Evolutionary conservation across 176 grass and related monocot genomes (phyloP), one percentile per base, ranked within the genome.

Genomic region (Pharus latifolius): DNA sequence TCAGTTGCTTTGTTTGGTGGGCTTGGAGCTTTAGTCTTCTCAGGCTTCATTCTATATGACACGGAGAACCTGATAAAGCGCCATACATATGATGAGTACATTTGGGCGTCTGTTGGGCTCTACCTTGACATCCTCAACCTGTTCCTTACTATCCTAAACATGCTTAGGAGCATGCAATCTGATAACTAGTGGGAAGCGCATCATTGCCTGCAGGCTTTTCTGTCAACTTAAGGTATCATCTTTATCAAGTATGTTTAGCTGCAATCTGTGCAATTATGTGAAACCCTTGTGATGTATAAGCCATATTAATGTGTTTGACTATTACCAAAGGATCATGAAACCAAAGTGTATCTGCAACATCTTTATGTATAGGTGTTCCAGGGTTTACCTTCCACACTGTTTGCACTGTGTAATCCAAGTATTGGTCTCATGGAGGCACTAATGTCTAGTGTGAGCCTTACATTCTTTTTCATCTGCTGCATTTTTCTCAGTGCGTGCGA

Each of bases 101-200:
- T 99, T 23, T 94, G 95, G 95, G 95, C 95, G 8, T 99, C 95
- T 2, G 82, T 99, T 37, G 90, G 84, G 46, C 95, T 99, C 29
- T 99, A 99, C 82, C 90, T 99, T 8, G 95, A 99, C 79, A 94
- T 99, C 60, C 95, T 99, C 52, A 99, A 99, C 35, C 68, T 99
- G 40, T 99, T 99, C 75, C 81, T 99, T 48, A 61, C 79, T 35
- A 86, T 99, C 64, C 82, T 99, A 19, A 93, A 94, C 78, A 88
- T 99, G 79, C 76, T 99, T 63, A 87, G 72, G 60, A 88, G 78
- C 54, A 73, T 91, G 78, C 90, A 99, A 67, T 86, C 82, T 17
- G 90, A 94, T 35, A 88, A 76, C 49, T 92, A 89, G 78, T 40
- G 44, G 19, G 32, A n/a, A n/a, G n/a, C 14, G 4, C 12, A 18